These are phyloP conservation scores for Cryphonectria nitschkei DNA, from an alignment of 2,329 filamentous ascomycete genomes.

Conservation along the genomic window DNA sequence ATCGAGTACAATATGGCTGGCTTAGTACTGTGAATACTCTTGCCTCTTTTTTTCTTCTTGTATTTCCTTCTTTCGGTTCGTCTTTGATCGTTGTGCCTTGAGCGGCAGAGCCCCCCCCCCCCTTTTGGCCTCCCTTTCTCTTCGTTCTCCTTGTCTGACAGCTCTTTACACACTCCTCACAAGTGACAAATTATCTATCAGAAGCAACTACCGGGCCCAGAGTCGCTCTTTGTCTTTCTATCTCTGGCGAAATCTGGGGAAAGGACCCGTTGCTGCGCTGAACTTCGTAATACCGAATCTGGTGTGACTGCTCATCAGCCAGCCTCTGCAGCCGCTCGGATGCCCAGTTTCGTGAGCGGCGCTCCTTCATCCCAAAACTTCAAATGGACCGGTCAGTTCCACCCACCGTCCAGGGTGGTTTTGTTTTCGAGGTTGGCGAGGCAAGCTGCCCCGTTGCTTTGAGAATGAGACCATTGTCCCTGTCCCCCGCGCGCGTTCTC, in stretches of 20 bases:
- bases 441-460: neutral
- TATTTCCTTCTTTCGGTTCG: neutral
- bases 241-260: neutral
- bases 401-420: neutral
- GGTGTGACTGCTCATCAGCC: constrained; percentile 8
- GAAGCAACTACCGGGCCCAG: neutral
- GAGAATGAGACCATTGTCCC: neutral
- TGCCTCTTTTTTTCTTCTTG: neutral
- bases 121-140: neutral
- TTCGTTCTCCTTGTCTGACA: neutral
- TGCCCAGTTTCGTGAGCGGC: constrained; percentile 6
- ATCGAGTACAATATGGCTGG: constrained; percentile 2
- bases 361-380: neutral
- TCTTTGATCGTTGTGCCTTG: neutral
- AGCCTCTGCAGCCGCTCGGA: constrained; percentile 1
- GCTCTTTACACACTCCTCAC: neutral
- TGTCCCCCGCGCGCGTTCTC: neutral
- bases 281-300: constrained; percentile 5
- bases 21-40: neutral
- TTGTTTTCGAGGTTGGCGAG: neutral
- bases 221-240: too few species aligned
- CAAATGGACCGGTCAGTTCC: neutral
- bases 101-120: too few species aligned
- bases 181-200: neutral
- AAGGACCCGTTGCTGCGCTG: neutral